These are phyloP conservation scores for Russula griseocarnosa DNA, from an alignment of 768 basidiomycete genomes.

Conservation along the genomic window DNA sequence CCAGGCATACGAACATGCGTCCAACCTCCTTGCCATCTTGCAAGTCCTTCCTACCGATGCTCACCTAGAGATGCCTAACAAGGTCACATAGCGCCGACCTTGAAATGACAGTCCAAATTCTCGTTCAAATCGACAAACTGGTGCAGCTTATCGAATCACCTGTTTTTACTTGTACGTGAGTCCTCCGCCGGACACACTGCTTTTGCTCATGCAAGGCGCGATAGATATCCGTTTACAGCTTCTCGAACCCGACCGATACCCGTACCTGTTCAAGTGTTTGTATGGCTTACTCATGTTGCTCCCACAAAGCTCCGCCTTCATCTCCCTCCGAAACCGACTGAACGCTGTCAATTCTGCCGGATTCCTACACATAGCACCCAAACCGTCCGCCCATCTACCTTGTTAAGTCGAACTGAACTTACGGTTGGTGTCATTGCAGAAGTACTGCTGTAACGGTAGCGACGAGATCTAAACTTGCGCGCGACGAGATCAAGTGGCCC, in stretches of 20 bases:
- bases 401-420: conserved; percentile 1
- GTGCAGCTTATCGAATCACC: conserved; percentile 98
- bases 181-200: background rate
- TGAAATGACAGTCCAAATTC: conserved; percentile 90
- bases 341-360: conserved; percentile 95
- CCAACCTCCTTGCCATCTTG: conserved; percentile 95
- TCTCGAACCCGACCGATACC: conserved; percentile 94
- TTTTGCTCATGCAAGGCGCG: conserved; percentile 10
- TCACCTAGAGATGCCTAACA: background rate
- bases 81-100: conserved; percentile 71
- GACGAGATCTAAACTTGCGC: conserved; percentile 68
- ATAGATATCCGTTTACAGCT: conserved; percentile 86
- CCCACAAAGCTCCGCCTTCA: conserved; percentile 95
- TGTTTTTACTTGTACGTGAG: conserved; percentile 85
- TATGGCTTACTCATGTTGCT: conserved; percentile 96
- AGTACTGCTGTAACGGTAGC: conserved; percentile 37
- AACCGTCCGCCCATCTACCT: conserved; percentile 51
- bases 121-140: conserved; percentile 96
- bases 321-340: conserved; percentile 88
- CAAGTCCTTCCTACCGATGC: conserved; percentile 39
- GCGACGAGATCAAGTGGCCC: conserved; percentile 96
- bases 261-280: conserved; percentile 93
- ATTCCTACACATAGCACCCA: conserved; percentile 85
- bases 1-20: conserved; percentile 98
- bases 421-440: conserved; percentile 7